Base-by-base conservation (phyloP, 768 basidiomycete species). In the Pisolithus microcarpus region DNA sequence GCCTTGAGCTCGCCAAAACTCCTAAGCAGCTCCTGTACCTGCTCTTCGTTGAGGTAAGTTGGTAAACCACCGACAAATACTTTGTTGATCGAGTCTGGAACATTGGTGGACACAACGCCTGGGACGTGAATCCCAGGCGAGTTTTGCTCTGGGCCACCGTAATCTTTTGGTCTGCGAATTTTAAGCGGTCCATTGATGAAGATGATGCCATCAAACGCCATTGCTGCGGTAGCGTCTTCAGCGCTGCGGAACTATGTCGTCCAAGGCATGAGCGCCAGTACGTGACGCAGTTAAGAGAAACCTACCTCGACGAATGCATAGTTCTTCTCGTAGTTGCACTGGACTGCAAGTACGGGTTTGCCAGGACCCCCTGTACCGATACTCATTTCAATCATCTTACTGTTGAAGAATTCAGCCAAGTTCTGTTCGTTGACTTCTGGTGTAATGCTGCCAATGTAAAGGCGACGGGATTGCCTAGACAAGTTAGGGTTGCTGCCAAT, bases 241-340 rank as follows among this genome's bases (percentile, higher is more conserved):
- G 93, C 85, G 56, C 90, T 94, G 52, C 95, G 92, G 78, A 98
- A 98, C 95, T 98, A 61, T 23, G 6, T 60, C 53, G 38, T 6
- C 31, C 26, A 38, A 18, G 56, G 49, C 23, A 49, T 57, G 51
- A 66, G 43, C 28, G 28, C 5, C n/a, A 18, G 11, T 23, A 7
- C 26, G 59, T 16, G 34, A 38, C 38, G 50, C 31, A 30, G 21
- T 50, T 4, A n/a, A 47, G 21, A 21, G 39, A 34, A 37, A 62
- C 76, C 56, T 65, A 95, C 95, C 77, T 99, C 96, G 48, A 98
- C 88, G 65, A 97, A 99, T 1, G 96, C 96, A 64, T 97, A 99
- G 60, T 91, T 93, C 76, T 98, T 99, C 69, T 98, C 96, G 61
- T 93, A 93, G 64, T 97, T 97, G 72, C 96, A 88, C 63, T 95